A percentile compares a stretch with the other conserved stretches of the same genome.
phyloP scores from a whole-genome alignment of 2,329 filamentous ascomycete species.

The Xylariaceae sp. region DNA sequence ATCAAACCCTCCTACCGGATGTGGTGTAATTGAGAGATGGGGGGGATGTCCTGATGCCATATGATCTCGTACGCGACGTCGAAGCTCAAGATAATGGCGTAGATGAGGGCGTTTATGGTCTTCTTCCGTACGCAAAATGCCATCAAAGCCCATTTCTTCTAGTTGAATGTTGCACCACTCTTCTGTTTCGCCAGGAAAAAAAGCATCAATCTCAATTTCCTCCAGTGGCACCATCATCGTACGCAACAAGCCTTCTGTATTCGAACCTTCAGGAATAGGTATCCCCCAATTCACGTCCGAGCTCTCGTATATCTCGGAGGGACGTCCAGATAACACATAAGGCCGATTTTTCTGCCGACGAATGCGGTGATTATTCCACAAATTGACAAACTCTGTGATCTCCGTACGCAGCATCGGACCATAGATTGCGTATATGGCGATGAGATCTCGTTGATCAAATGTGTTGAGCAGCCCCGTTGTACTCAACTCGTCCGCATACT shows the following conservation, averaged over 20 bases:
- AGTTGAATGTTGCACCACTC: background rate
- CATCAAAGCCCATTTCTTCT: background rate
- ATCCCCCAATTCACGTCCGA: background rate
- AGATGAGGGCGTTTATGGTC: background rate
- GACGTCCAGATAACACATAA: background rate
- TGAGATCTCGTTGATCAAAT: no score
- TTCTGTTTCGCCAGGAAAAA: background rate
- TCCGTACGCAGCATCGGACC: no score
- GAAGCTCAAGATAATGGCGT: background rate
- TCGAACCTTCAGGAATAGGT: background rate
- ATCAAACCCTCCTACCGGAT: background rate
- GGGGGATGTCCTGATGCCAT: background rate
- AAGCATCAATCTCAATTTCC: background rate
- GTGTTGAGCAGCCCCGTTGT: no score
- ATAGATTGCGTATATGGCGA: no score
- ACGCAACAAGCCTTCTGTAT: background rate
- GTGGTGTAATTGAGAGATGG: background rate
- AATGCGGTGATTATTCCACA: no score
- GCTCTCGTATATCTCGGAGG: background rate
- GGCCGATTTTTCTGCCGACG: no score
- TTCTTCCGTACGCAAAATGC: background rate
- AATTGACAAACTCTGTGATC: no score
- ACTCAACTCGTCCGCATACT: no score
- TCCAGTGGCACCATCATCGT: background rate
- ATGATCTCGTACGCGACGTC: background rate